Conservation (phyloP, 345 rosid genomes). For the Dipteronia sinensis region DNA sequence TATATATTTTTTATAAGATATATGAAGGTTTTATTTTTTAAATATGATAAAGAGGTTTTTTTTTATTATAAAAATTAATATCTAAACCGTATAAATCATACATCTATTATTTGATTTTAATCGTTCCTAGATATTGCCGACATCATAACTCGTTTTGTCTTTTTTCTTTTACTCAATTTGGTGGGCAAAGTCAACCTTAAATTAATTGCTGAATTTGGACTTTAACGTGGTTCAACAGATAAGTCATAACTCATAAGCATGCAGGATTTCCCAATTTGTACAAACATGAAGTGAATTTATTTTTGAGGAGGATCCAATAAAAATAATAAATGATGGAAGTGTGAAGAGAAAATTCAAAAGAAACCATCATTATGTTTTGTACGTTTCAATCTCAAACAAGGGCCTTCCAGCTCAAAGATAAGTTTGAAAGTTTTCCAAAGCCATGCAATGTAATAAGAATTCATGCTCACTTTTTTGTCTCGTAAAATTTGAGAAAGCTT, state of each 20-base stretch:
- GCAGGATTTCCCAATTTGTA: neutral
- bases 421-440: neutral
- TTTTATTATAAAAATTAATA: no score
- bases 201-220: neutral
- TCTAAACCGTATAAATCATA: no score
- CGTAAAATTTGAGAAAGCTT: no score
- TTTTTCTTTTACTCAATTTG: neutral
- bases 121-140: no score
- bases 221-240: no score
- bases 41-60: no score
- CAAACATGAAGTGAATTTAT: neutral
- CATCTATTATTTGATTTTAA: no score
- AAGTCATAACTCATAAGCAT: neutral
- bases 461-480: neutral
- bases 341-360: neutral
- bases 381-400: neutral
- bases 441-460: neutral
- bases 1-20: no score
- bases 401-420: neutral
- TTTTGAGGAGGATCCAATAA: neutral
- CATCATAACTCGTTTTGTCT: neutral
- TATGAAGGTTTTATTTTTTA: no score
- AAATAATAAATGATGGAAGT: neutral
- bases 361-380: constrained; percentile 5
- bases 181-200: neutral